These are phyloP conservation scores for Metschnikowia drakensbergensis DNA, from an alignment of 805 yeast genomes.

Conservation along the genomic window DNA sequence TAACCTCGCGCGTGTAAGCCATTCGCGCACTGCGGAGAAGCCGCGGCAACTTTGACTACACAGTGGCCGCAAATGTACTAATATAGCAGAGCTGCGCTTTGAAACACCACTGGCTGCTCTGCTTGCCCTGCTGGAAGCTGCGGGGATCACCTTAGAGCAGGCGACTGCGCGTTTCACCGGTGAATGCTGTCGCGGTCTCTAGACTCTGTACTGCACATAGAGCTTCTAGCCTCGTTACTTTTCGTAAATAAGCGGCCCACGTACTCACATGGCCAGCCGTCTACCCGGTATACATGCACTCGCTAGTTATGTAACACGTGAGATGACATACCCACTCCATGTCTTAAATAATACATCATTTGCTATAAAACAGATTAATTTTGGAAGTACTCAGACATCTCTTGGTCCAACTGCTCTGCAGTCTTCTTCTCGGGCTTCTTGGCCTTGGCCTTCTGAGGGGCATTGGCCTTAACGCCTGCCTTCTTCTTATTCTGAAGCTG, in stretches of 20 bases:
- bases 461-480: slow-evolving; percentile 28
- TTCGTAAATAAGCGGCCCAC: background rate
- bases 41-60: background rate
- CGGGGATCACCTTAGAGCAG: background rate
- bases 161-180: background rate
- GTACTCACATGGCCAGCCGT: background rate
- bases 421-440: slow-evolving; percentile 58
- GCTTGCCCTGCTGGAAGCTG: too few species aligned
- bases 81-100: too few species aligned
- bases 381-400: slow-evolving; percentile 93
- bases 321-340: background rate
- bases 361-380: slow-evolving; percentile 15
- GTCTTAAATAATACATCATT: background rate
- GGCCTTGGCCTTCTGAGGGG: slow-evolving; percentile 35
- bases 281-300: background rate
- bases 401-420: slow-evolving; percentile 91
- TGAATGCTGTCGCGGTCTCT: background rate
- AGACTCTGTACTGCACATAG: background rate
- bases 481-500: slow-evolving; percentile 31
- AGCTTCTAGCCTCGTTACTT: background rate
- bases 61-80: background rate
- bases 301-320: background rate
- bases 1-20: background rate
- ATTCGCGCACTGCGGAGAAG: background rate
- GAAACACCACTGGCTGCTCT: too few species aligned